Percentiles rank a stretch among this genome's conserved stretches.
Evolutionary conservation across 2,329 filamentous ascomycete genomes (phyloP).

Genomic region (Neophaeococcomyces mojaviensis): DNA sequence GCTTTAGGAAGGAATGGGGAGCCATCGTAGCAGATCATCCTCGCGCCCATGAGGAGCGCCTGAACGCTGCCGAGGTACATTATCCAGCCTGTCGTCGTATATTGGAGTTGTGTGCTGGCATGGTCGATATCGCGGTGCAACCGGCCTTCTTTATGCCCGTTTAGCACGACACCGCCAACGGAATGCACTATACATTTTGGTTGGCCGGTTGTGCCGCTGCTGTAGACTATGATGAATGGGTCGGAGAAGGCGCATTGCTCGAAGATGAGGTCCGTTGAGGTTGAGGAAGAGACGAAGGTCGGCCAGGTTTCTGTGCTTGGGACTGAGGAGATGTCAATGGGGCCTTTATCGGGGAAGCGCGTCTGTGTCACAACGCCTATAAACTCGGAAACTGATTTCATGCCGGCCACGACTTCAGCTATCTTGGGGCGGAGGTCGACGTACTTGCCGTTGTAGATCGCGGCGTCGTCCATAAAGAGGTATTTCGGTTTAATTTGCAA

Average conservation of each 20-base stretch:
- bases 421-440: slow-evolving; percentile 69
- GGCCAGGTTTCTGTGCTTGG: slow-evolving; percentile 36
- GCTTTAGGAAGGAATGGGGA: slow-evolving; percentile 68
- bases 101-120: slow-evolving; percentile 46
- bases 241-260: slow-evolving; percentile 56
- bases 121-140: slow-evolving; percentile 44
- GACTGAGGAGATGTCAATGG: slow-evolving; percentile 52
- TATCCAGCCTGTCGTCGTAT: slow-evolving; percentile 74
- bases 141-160: slow-evolving; percentile 51
- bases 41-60: slow-evolving; percentile 52
- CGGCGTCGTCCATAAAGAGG: slow-evolving; percentile 75
- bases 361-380: slow-evolving; percentile 57
- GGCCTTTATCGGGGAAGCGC: slow-evolving; percentile 43
- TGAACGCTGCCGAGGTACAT: slow-evolving; percentile 62
- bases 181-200: slow-evolving; percentile 84
- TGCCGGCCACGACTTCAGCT: slow-evolving; percentile 54
- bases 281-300: slow-evolving; percentile 30
- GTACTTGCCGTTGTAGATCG: slow-evolving; percentile 71
- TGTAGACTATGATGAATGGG: slow-evolving; percentile 70
- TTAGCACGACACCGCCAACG: slow-evolving; percentile 32
- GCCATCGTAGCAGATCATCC: slow-evolving; percentile 70
- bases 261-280: slow-evolving; percentile 28
- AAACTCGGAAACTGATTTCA: slow-evolving; percentile 56
- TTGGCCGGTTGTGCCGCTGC: slow-evolving; percentile 71
- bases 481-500: slow-evolving; percentile 68